Evolutionary conservation across 768 basidiomycete species (phyloP).

Genomic region (Termitomyces sp.): DNA sequence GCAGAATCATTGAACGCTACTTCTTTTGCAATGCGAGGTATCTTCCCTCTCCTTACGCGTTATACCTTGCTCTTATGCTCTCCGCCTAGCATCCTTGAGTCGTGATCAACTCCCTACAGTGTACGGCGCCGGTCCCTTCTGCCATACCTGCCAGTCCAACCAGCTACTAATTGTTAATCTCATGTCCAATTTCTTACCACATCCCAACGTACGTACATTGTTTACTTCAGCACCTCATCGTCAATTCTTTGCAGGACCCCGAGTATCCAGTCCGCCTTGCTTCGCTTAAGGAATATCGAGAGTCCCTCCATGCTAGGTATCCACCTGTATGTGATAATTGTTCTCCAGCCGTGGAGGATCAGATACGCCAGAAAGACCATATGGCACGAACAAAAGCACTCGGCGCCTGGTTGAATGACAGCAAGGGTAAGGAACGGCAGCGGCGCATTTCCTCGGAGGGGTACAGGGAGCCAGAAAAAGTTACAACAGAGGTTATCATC

Average conservation of each 20-base stretch:
- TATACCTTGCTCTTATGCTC: not conserved
- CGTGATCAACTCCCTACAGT: slow-evolving; percentile 62
- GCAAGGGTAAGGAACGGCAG: slow-evolving; percentile 56
- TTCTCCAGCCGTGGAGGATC: slow-evolving; percentile 74
- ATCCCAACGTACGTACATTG: slow-evolving; percentile 52
- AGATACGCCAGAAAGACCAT: slow-evolving; percentile 69
- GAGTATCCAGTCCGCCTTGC: slow-evolving; percentile 61
- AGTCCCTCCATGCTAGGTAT: slow-evolving; percentile 74
- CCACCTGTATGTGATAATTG: slow-evolving; percentile 82
- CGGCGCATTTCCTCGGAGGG: slow-evolving; percentile 40
- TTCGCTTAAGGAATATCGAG: slow-evolving; percentile 63
- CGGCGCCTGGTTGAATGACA: slow-evolving; percentile 62
- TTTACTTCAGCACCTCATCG: not conserved
- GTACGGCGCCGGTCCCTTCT: slow-evolving; percentile 65
- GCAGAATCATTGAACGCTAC: slow-evolving; percentile 63
- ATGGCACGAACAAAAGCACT: slow-evolving; percentile 79
- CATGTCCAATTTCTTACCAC: slow-evolving; percentile 83
- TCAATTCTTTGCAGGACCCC: slow-evolving; percentile 48
- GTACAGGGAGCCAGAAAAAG: slow-evolving; percentile 33
- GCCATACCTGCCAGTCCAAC: slow-evolving; percentile 88
- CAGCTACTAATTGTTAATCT: slow-evolving; percentile 84
- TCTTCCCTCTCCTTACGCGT: slow-evolving; percentile 12
- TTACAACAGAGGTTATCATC: slow-evolving; percentile 43
- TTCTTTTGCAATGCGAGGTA: slow-evolving; percentile 73
- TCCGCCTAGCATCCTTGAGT: slow-evolving; percentile 52